Conservation (phyloP, 208 protist species). For the Entamoeba invadens region DNA sequence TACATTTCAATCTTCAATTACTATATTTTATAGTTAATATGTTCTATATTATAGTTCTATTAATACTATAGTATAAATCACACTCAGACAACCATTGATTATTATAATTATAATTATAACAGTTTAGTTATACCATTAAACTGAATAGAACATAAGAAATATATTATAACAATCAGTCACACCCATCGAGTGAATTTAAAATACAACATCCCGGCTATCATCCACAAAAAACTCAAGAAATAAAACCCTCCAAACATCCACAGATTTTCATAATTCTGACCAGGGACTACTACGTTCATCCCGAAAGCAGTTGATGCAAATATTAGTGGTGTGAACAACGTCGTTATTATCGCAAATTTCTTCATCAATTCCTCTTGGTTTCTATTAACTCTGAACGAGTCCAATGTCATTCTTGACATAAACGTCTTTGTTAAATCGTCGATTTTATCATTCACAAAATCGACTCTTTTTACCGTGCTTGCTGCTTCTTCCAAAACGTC, state of each 20-base stretch:
- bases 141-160: background rate
- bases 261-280: background rate
- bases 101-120: too few relatives aligned
- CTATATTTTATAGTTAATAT: too few relatives aligned
- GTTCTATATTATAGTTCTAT: too few relatives aligned
- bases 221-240: background rate
- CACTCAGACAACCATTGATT: too few relatives aligned
- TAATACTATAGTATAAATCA: too few relatives aligned
- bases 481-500: background rate
- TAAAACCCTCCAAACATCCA: background rate
- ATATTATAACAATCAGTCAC: background rate
- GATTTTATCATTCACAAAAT: background rate
- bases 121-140: too few relatives aligned
- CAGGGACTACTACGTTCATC: background rate
- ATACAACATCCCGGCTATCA: background rate
- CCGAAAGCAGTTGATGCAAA: background rate
- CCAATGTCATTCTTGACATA: background rate
- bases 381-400: background rate
- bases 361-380: background rate
- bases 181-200: background rate
- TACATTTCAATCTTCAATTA: too few relatives aligned
- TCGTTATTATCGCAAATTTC: background rate
- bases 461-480: background rate
- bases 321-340: background rate
- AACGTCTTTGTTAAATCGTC: background rate